phyloP scores from a whole-genome alignment of 768 basidiomycete species.

The Kwoniella sp. region DNA sequence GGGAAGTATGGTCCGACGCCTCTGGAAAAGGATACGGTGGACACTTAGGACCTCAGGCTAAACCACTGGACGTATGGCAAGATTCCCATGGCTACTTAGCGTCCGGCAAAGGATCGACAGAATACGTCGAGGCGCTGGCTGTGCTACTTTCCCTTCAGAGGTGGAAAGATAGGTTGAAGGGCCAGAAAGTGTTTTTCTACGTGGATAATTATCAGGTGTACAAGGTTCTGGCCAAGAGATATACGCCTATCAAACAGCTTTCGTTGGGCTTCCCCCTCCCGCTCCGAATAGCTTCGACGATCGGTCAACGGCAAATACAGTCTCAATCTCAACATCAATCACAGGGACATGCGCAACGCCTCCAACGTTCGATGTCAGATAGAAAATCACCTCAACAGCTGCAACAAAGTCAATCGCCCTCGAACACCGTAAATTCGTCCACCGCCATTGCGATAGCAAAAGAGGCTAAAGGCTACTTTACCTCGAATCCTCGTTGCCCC shows the following conservation, averaged over 20 bases:
- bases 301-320: background rate
- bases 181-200: slow-evolving; percentile 26
- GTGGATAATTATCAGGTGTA: slow-evolving; percentile 26
- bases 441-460: too few relatives aligned
- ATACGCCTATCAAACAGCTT: background rate
- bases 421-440: background rate
- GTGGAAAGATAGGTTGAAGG: slow-evolving; percentile 17
- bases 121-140: slow-evolving; percentile 20
- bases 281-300: background rate
- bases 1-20: slow-evolving; percentile 24
- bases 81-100: slow-evolving; percentile 11
- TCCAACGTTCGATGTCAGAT: too few relatives aligned
- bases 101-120: slow-evolving; percentile 13
- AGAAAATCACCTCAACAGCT: too few relatives aligned
- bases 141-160: slow-evolving; percentile 9
- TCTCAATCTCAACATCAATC: background rate
- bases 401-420: too few relatives aligned
- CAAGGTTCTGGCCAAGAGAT: slow-evolving; percentile 5
- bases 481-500: slow-evolving; percentile 5
- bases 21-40: slow-evolving; percentile 19
- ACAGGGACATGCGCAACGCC: background rate
- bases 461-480: background rate
- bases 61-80: slow-evolving; percentile 23
- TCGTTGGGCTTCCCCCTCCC: background rate
- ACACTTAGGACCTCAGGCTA: slow-evolving; percentile 16